These are phyloP conservation scores for Oldenlandia corymbosa DNA, from an alignment of 257 asterid species.

Conservation along the genomic window DNA sequence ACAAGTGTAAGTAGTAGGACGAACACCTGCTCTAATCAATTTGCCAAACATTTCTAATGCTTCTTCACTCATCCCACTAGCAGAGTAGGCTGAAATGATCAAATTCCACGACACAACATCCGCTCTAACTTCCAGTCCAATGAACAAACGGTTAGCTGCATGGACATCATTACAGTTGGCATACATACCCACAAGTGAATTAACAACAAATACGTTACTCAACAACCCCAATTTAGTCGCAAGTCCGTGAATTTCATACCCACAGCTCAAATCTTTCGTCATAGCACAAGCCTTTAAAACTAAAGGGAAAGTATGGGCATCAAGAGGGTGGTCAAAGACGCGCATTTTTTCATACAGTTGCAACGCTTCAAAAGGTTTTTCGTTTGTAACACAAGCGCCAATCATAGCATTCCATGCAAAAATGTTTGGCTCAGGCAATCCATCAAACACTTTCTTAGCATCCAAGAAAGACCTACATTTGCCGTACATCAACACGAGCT, in stretches of 20 bases:
- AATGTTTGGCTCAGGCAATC: conserved; percentile 50
- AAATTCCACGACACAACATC: conserved; percentile 77
- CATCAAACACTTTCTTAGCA: conserved; percentile 60
- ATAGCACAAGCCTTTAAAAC: conserved; percentile 56
- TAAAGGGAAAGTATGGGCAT: conserved; percentile 54
- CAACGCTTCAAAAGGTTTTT: conserved; percentile 41
- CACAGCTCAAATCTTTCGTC: conserved; percentile 30
- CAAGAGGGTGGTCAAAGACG: conserved; percentile 33
- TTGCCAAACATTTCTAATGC: conserved; percentile 42
- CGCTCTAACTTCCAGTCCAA: conserved; percentile 29
- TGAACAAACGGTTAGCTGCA: conserved; percentile 43
- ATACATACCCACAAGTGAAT: conserved; percentile 58
- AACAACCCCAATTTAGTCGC: conserved; percentile 41
- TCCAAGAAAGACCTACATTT: conserved; percentile 48
- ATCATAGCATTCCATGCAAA: conserved; percentile 78
- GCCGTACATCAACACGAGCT: conserved; percentile 60
- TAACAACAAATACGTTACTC: conserved; percentile 41
- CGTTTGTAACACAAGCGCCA: conserved; percentile 59
- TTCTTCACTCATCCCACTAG: conserved; percentile 39
- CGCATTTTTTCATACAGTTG: conserved; percentile 51
- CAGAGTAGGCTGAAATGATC: conserved; percentile 51
- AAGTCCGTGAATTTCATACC: conserved; percentile 64
- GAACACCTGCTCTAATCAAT: conserved; percentile 37
- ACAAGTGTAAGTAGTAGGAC: conserved; percentile 60
- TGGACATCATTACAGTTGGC: conserved; percentile 45